These are phyloP conservation scores for Lanmaoa rubissima DNA, from an alignment of 768 basidiomycete genomes.

Conservation along the genomic window DNA sequence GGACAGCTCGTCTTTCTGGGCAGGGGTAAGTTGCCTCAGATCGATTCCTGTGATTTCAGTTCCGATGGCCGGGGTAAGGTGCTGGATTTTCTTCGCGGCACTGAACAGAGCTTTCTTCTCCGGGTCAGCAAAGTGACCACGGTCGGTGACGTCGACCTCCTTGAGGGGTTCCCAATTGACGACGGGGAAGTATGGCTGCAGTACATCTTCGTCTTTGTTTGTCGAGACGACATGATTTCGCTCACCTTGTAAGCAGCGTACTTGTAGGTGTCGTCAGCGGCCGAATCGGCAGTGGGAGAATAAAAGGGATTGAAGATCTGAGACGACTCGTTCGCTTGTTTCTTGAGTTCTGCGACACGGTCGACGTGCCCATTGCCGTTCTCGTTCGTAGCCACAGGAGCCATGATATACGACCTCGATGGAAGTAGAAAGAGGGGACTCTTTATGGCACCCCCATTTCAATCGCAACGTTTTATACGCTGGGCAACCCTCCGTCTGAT, in stretches of 20 bases:
- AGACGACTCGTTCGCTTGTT: slow-evolving; percentile 13
- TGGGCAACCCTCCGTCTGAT: not conserved
- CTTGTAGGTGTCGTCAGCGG: slow-evolving; percentile 50
- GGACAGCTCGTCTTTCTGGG: slow-evolving; percentile 80
- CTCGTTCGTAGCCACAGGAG: slow-evolving; percentile 48
- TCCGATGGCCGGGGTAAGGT: slow-evolving; percentile 71
- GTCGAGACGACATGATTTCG: not conserved
- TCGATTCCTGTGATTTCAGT: slow-evolving; percentile 75
- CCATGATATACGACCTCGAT: slow-evolving; percentile 36
- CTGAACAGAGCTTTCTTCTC: slow-evolving; percentile 62
- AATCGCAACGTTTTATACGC: slow-evolving; percentile 17
- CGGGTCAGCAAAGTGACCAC: slow-evolving; percentile 66
- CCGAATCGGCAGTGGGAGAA: slow-evolving; percentile 54
- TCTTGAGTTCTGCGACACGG: slow-evolving; percentile 26
- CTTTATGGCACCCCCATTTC: not conserved
- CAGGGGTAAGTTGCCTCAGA: slow-evolving; percentile 59
- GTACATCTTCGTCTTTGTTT: not conserved
- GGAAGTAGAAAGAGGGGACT: not conserved
- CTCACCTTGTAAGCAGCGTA: slow-evolving; percentile 60
- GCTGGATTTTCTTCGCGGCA: slow-evolving; percentile 63
- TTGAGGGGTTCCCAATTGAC: slow-evolving; percentile 63
- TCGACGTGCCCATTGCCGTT: slow-evolving; percentile 22
- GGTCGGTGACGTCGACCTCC: slow-evolving; percentile 60
- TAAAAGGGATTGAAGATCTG: slow-evolving; percentile 63
- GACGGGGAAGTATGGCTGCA: slow-evolving; percentile 62